phyloP scores from a whole-genome alignment of 805 yeast species.

The Groenewaldozyma tartarivorans region DNA sequence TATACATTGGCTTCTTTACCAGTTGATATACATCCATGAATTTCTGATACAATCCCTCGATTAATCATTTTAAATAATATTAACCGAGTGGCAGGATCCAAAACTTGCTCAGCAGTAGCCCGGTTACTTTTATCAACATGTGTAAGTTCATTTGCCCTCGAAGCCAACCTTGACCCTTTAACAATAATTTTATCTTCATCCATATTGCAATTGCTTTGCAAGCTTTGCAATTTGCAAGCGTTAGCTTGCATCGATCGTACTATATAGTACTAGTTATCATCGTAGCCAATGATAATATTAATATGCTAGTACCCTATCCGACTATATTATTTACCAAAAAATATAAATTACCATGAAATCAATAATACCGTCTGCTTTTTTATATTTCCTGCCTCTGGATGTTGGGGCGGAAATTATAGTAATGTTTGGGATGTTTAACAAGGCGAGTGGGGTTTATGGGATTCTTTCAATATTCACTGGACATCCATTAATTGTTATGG shows the following conservation, averaged over 20 bases:
- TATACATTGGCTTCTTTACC: conserved; percentile 99
- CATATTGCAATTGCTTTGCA: too few relatives aligned
- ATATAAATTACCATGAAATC: conserved; percentile 10
- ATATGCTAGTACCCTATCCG: background rate
- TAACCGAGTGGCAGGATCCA: conserved; percentile 87
- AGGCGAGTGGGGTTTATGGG: conserved; percentile 84
- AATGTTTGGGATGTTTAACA: conserved; percentile 70
- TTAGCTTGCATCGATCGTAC: too few relatives aligned
- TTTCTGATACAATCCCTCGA: conserved; percentile 72
- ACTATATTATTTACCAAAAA: background rate
- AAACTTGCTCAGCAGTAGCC: conserved; percentile 93
- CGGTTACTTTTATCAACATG: conserved; percentile 71
- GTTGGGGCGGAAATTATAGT: conserved; percentile 79
- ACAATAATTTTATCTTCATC: conserved; percentile 15
- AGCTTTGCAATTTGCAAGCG: too few relatives aligned
- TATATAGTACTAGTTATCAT: too few relatives aligned
- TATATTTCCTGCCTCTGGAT: conserved; percentile 68
- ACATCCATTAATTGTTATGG: conserved; percentile 72
- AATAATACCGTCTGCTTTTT: conserved; percentile 40
- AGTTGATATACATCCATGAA: conserved; percentile 90
- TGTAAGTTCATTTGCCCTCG: conserved; percentile 13
- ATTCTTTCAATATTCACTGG: conserved; percentile 75
- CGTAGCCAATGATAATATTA: too few relatives aligned
- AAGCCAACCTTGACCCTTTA: conserved; percentile 17
- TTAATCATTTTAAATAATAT: conserved; percentile 75